Conservation (phyloP, 78 protist species). For the Dictyostelium firmibasis region DNA sequence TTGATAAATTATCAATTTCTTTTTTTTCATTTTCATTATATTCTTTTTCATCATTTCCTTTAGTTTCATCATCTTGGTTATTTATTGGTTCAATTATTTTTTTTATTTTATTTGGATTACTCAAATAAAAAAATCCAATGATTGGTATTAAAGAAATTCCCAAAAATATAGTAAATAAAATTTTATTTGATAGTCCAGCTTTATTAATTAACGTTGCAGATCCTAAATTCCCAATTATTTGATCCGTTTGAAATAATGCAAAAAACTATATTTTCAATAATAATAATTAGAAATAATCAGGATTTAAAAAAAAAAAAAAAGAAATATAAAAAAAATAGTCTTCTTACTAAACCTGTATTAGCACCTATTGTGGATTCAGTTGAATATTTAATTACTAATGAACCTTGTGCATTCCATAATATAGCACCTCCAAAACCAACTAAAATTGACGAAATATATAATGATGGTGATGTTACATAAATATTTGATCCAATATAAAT, state of each 20-base stretch:
- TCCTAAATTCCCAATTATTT: conserved; percentile 58
- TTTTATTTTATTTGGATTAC: not conserved
- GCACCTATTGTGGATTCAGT: conserved; percentile 28
- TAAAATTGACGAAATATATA: conserved; percentile 26
- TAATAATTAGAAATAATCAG: not conserved
- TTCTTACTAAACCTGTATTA: conserved; percentile 48
- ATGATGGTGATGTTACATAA: not conserved
- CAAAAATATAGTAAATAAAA: conserved; percentile 12
- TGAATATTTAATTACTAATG: conserved; percentile 60
- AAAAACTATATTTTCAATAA: conserved; percentile 19
- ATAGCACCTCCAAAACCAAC: conserved; percentile 72
- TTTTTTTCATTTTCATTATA: not conserved
- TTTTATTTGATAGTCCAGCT: not conserved
- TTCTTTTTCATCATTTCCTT: not conserved
- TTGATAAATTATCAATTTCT: not conserved
- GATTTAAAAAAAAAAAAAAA: not conserved
- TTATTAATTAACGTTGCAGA: conserved; percentile 3
- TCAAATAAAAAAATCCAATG: not conserved
- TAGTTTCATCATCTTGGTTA: not conserved
- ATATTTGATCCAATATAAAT: conserved; percentile 57
- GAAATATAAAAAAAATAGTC: not conserved
- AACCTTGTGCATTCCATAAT: conserved; percentile 73
- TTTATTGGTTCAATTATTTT: not conserved
- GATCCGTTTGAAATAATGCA: conserved; percentile 58
- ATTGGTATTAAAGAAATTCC: not conserved